Evolutionary conservation across 805 yeast genomes (phyloP), one percentile per base, ranked within the genome.

Genomic region (Ascoidea tarda): DNA sequence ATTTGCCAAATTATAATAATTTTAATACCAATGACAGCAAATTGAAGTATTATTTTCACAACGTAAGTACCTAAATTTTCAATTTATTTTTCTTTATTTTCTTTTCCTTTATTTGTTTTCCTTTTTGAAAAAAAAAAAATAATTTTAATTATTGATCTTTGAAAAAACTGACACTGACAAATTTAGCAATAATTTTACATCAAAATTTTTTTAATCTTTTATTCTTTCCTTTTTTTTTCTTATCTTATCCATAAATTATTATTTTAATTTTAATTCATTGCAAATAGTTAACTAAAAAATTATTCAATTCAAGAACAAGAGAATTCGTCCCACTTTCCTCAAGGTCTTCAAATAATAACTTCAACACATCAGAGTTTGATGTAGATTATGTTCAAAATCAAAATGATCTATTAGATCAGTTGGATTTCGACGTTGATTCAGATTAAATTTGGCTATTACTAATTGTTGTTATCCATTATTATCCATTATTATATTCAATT

Each of bases 171-270:
- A 21, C 28, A 21, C 28, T 21, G 28, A 21, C 28, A 21, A 21
- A 21, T 21, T 21, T 21, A 21, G 28, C 28, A 21, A 38, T 38
- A 14, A 8, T 10, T 38, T 38, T 38, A 10, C 8, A 38, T 38
- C 44, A 38, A 10, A 38, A 38, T 38, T 10, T 14, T 38, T 4
- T 38, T 38, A 10, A 10, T 38, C 14, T 38, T 38, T 38, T 38
- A 38, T 38, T 38, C 44, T 38, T 38, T 4, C 14, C 4, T 38
- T 70, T 14, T 63, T 70, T 46, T 66, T 65, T 33, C 61, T 63
- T 62, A 57, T 61, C 64, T 62, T 51, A 50, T 46, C 16, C 12
- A 46, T 46, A 48, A 32, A 32, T 16, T 38, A 38, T 38, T 10
- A 38, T 38, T 38, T 38, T 10, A 8, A 38, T 38, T 38, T 38